Base-by-base conservation (phyloP, 2,329 filamentous ascomycete genomes). In the Colletotrichum tanaceti region DNA sequence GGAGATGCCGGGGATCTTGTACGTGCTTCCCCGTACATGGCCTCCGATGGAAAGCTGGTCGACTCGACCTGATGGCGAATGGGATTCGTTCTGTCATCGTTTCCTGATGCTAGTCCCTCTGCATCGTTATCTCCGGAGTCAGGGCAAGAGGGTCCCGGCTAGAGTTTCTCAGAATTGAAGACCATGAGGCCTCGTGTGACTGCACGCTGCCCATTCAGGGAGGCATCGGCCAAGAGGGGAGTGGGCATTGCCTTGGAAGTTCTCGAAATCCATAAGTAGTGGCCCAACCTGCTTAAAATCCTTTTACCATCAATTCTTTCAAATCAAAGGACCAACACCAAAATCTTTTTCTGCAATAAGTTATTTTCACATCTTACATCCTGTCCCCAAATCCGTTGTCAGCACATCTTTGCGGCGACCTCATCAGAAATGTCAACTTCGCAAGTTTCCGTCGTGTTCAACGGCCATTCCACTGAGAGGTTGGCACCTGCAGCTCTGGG, bases 51-150 rank as follows among this genome's bases (percentile, higher is more conserved):
- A n/a, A 18, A 16, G 38, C 18, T 65, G n/a, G 35, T 52, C 53
- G 46, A 24, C n/a, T 39, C 46, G n/a, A 10, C 18, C 39, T 6
- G 38, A 38, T 39, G 44, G 14, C 62, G 54, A 65, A 65, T 65
- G 10, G 62, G 54, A 46, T 43, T 24, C n/a, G 38, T 59, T 16
- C 62, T 54, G 38, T 11, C 35, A 20, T 41, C 22, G 53, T 41
- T 24, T 44, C 22, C 35, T 24, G 58, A 20, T 18, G 38, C 22
- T 49, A 44, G 46, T 20, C 5, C 13, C 20, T 39, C 11, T 28
- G 38, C 20, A 47, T 14, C 35, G 39, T 44, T 38, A 39, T 46
- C n/a, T 58, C 22, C 14, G n/a, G 41, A n/a, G 39, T 38, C 35
- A 13, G 11, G 3, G 28, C n/a, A 5, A 54, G 6, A 39, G n/a